A percentile compares a stretch with the other conserved stretches of the same genome.
phyloP scores from a whole-genome alignment of 2,329 filamentous ascomycete species.

The Calonectria henricotiae region DNA sequence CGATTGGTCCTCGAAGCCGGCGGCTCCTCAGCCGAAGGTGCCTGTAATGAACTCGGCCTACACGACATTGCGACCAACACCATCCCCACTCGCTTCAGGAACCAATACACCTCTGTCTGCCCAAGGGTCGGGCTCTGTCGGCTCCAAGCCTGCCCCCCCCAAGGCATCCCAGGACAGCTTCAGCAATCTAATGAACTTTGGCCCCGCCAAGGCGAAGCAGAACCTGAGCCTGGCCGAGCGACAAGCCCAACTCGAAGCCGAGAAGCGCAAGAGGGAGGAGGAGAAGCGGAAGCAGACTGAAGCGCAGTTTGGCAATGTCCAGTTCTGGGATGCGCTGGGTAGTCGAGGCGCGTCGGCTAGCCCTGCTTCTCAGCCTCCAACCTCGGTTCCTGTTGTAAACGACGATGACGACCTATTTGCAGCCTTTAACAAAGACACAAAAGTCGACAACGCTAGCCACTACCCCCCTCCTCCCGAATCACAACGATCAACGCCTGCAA shows the following conservation, averaged over 20 bases:
- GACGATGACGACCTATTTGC: conserved; percentile 78
- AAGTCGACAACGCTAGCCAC: conserved; percentile 78
- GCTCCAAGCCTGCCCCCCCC: conserved; percentile 62
- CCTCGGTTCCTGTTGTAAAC: conserved; percentile 42
- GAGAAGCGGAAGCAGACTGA: conserved; percentile 82
- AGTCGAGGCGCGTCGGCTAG: conserved; percentile 65
- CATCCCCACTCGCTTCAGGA: conserved; percentile 71
- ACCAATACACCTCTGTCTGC: conserved; percentile 72
- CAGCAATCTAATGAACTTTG: conserved; percentile 80
- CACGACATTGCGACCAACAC: conserved; percentile 70
- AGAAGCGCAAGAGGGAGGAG: conserved; percentile 81
- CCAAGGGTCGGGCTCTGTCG: conserved; percentile 63
- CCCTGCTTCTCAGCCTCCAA: conserved; percentile 48
- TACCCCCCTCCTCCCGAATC: conserved; percentile 70
- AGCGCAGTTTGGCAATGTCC: conserved; percentile 82
- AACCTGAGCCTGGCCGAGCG: conserved; percentile 86
- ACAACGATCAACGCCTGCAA: conserved; percentile 65
- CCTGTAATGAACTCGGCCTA: conserved; percentile 65
- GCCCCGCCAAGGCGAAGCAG: conserved; percentile 71
- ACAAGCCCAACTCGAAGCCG: conserved; percentile 77
- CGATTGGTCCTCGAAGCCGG: conserved; percentile 70
- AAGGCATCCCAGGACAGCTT: conserved; percentile 81
- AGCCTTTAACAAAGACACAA: conserved; percentile 77
- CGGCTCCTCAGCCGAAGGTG: conserved; percentile 55
- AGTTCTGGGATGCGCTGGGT: conserved; percentile 84